Percentiles rank a stretch among this genome's conserved stretches.
Evolutionary conservation across 768 basidiomycete genomes (phyloP).

Genomic region (Amanita molliuscula): DNA sequence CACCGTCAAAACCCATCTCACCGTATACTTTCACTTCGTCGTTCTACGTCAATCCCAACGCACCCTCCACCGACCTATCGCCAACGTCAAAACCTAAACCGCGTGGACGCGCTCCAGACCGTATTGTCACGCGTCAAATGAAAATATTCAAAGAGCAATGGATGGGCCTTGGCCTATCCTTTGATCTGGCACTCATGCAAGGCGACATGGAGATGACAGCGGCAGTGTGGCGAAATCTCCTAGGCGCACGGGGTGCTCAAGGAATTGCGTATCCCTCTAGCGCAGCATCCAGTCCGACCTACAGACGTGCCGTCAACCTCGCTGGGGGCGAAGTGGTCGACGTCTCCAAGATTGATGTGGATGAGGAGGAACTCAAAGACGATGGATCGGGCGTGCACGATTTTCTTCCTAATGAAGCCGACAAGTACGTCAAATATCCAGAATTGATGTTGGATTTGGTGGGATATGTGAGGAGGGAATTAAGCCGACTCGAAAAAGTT

Average conservation of each 20-base stretch:
- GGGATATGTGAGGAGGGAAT: constrained; percentile 61
- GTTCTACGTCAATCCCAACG: constrained; percentile 40
- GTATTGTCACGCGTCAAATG: constrained; percentile 79
- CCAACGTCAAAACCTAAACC: constrained; percentile 5
- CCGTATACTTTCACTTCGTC: constrained; percentile 37
- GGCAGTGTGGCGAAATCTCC: constrained; percentile 86
- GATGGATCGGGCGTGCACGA: constrained; percentile 68
- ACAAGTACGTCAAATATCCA: constrained; percentile 65
- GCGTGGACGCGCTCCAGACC: constrained; percentile 51
- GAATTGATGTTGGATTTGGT: constrained; percentile 65
- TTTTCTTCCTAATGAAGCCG: constrained; percentile 46
- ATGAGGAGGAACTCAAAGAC: constrained; percentile 49
- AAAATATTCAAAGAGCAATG: constrained; percentile 89
- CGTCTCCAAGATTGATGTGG: constrained; percentile 45
- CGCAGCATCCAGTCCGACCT: constrained; percentile 17
- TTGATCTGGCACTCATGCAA: constrained; percentile 68
- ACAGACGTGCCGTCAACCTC: constrained; percentile 61
- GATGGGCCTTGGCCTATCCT: constrained; percentile 68
- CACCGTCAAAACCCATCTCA: constrained; percentile 25
- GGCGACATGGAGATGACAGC: constrained; percentile 80
- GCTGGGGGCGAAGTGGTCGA: constrained; percentile 56
- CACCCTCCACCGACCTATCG: constrained; percentile 8
- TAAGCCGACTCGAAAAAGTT: constrained; percentile 50
- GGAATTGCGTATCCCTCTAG: constrained; percentile 40
- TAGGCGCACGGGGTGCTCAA: constrained; percentile 73